These are phyloP conservation scores for Metarhizium anisopliae DNA, from an alignment of 2,329 filamentous ascomycete genomes.

Conservation along the genomic window DNA sequence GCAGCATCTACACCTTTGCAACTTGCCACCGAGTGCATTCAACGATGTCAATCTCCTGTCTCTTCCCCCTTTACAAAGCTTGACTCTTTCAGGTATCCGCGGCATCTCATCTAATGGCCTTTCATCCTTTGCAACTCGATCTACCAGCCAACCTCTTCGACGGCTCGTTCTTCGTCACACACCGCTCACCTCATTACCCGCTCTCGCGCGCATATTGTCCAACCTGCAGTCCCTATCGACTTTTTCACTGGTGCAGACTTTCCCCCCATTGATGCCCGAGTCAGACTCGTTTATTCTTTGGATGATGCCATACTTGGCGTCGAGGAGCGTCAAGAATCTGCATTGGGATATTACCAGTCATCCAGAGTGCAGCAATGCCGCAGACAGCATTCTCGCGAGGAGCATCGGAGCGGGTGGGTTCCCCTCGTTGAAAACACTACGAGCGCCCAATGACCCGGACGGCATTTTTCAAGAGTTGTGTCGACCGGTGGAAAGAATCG, in stretches of 20 bases:
- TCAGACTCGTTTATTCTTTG: conserved; percentile 46
- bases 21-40: conserved; percentile 46
- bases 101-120: conserved; percentile 49
- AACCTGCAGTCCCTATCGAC: conserved; percentile 38
- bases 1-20: conserved; percentile 50
- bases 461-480: conserved; percentile 63
- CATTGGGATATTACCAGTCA: conserved; percentile 57
- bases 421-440: conserved; percentile 48
- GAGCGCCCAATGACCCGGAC: conserved; percentile 60
- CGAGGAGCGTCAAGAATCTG: conserved; percentile 39
- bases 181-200: conserved; percentile 45
- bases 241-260: conserved; percentile 47
- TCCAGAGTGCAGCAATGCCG: conserved; percentile 32
- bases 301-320: conserved; percentile 57
- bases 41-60: conserved; percentile 45
- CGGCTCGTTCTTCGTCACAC: conserved; percentile 47
- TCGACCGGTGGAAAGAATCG: conserved; percentile 47
- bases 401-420: conserved; percentile 55
- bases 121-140: conserved; percentile 44
- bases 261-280: conserved; percentile 44
- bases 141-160: conserved; percentile 34
- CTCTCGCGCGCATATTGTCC: conserved; percentile 50
- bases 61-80: conserved; percentile 44
- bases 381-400: conserved; percentile 54
- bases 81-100: conserved; percentile 45